A percentile compares a stretch with the other conserved stretches of the same genome.
phyloP scores from a whole-genome alignment of 345 rosid genomes.

The Arabidopsis suecica region DNA sequence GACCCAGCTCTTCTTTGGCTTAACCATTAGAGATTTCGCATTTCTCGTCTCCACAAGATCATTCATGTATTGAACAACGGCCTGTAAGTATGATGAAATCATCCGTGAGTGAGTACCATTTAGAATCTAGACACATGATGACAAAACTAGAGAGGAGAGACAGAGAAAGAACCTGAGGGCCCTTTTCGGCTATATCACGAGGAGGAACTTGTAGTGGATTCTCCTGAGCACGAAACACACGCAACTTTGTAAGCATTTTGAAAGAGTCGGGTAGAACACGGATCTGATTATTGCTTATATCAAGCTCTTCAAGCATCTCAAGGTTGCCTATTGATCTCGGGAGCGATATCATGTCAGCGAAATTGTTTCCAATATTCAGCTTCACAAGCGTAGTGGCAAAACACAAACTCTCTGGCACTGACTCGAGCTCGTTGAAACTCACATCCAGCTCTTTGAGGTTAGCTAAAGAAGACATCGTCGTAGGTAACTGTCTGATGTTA shows the following conservation, averaged over 20 bases:
- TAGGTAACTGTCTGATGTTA: conserved; percentile 86
- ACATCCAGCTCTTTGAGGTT: conserved; percentile 84
- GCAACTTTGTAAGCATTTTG: conserved; percentile 70
- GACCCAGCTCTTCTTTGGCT: conserved; percentile 94
- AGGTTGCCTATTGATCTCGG: conserved; percentile 98
- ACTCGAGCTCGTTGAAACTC: conserved; percentile 98
- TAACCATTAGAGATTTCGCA: conserved; percentile 56
- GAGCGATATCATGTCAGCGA: conserved; percentile 75
- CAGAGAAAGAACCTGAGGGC: conserved; percentile 74
- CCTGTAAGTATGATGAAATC: conserved; percentile 52
- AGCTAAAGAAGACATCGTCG: conserved; percentile 84
- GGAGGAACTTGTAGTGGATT: conserved; percentile 98
- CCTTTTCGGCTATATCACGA: conserved; percentile 74
- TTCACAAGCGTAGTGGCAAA: conserved; percentile 90
- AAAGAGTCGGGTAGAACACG: conserved; percentile 88
- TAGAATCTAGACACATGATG: background rate
- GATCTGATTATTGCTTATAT: conserved; percentile 97
- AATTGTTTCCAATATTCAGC: conserved; percentile 92
- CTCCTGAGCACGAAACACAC: conserved; percentile 73
- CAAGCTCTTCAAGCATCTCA: conserved; percentile 91
- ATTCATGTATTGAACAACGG: conserved; percentile 84
- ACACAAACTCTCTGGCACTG: conserved; percentile 95
- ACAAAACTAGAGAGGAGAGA: background rate
- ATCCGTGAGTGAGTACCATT: conserved; percentile 9
- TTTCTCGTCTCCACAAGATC: conserved; percentile 69